phyloP scores from a whole-genome alignment of 73 alveolate genomes.

The Stentor coeruleus region DNA sequence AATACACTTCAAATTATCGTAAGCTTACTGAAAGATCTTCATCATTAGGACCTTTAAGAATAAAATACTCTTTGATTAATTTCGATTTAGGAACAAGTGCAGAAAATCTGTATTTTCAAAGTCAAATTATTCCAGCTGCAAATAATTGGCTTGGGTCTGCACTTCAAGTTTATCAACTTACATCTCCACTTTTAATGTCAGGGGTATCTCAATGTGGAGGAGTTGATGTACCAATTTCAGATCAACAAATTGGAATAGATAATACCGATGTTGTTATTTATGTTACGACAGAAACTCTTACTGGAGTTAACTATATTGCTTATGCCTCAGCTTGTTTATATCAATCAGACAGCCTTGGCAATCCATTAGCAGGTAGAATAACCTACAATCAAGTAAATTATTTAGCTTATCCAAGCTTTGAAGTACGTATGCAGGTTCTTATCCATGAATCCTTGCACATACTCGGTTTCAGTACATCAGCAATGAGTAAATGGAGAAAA shows the following conservation, averaged over 20 bases:
- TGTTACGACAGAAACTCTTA: neutral
- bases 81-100: neutral
- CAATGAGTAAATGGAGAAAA: neutral
- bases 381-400: too few species aligned
- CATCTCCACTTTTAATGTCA: neutral
- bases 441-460: slow-evolving; percentile 14
- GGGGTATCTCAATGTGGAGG: neutral
- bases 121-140: neutral
- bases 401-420: too few species aligned
- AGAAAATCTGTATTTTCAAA: neutral
- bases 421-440: neutral
- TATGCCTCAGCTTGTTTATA: neutral
- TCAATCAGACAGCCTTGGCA: neutral
- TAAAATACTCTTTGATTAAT: neutral
- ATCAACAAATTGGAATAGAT: neutral
- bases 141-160: neutral
- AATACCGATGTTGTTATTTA: neutral
- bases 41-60: neutral
- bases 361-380: neutral
- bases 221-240: neutral
- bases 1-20: too few species aligned
- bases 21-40: neutral
- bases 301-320: neutral
- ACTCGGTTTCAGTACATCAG: neutral
- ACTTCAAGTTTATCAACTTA: neutral